Evolutionary conservation across 148 eudicot genomes (phyloP).

Genomic region (Rhododendron molle): DNA sequence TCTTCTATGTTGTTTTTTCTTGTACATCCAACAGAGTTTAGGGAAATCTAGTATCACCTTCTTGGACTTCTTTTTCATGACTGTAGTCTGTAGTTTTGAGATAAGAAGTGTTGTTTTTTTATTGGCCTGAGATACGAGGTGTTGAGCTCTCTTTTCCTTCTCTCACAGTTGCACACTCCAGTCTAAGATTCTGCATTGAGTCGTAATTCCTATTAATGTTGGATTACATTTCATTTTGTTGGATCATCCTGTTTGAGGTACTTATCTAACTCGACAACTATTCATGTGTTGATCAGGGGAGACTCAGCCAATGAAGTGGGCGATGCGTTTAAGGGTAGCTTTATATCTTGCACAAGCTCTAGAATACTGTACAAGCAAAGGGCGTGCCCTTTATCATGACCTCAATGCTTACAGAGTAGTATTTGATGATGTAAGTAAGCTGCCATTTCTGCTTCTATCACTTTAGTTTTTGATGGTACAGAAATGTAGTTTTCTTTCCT

Average conservation of each 20-base stretch:
- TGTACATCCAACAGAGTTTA: not conserved
- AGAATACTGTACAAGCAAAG: constrained; percentile 84
- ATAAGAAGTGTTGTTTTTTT: not conserved
- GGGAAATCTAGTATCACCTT: not conserved
- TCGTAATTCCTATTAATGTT: not conserved
- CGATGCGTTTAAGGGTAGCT: constrained; percentile 98
- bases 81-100: not conserved
- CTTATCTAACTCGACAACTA: not conserved
- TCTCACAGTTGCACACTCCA: not conserved
- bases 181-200: not conserved
- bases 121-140: not conserved
- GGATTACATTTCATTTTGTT: not conserved
- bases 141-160: not conserved
- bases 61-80: not conserved
- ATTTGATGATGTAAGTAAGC: constrained; percentile 75
- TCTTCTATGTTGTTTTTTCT: not conserved
- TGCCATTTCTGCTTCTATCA: not conserved
- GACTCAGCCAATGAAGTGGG: constrained; percentile 87
- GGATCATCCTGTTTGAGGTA: not conserved
- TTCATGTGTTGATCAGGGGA: constrained; percentile 65
- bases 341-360: constrained; percentile 86
- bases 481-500: not conserved
- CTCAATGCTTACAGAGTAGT: constrained; percentile 92
- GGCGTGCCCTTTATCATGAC: constrained; percentile 93
- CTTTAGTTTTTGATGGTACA: not conserved